Evolutionary conservation across 306 rosid genomes (phyloP).

Genomic region (Begonia masoniana): DNA sequence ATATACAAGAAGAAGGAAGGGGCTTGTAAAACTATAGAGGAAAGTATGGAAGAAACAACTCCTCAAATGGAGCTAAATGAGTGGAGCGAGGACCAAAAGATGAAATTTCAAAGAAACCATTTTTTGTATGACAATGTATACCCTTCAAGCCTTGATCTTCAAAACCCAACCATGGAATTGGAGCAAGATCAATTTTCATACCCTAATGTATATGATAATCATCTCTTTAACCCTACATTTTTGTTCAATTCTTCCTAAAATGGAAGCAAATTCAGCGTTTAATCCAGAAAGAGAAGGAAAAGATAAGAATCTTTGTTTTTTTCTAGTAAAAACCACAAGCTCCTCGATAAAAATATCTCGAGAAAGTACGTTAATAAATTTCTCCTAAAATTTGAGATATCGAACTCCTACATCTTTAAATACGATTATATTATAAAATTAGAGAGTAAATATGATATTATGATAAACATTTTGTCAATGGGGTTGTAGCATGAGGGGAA

Average conservation of each 20-base stretch:
- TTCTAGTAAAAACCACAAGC: too few species aligned
- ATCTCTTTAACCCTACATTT: neutral
- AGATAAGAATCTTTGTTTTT: too few species aligned
- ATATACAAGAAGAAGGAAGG: slow-evolving; percentile 61
- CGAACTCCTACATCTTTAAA: too few species aligned
- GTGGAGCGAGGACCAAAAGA: slow-evolving; percentile 10
- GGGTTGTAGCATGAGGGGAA: too few species aligned
- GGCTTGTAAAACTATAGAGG: slow-evolving; percentile 33
- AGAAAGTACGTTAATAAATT: too few species aligned
- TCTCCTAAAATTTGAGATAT: too few species aligned
- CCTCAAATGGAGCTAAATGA: slow-evolving; percentile 23
- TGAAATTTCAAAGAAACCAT: slow-evolving; percentile 59
- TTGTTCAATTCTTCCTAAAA: neutral
- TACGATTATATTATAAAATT: too few species aligned
- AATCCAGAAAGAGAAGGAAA: too few species aligned
- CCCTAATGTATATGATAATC: slow-evolving; percentile 1
- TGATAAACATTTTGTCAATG: too few species aligned
- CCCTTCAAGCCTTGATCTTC: slow-evolving; percentile 37
- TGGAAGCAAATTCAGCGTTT: too few species aligned
- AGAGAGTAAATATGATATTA: too few species aligned
- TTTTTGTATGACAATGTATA: slow-evolving; percentile 36
- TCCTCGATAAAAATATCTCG: too few species aligned
- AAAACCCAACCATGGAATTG: slow-evolving; percentile 17
- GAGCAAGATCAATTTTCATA: slow-evolving; percentile 17
- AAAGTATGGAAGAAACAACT: slow-evolving; percentile 27